Conservation (phyloP, 148 eudicot species). For the Rhododendron griersonianum region DNA sequence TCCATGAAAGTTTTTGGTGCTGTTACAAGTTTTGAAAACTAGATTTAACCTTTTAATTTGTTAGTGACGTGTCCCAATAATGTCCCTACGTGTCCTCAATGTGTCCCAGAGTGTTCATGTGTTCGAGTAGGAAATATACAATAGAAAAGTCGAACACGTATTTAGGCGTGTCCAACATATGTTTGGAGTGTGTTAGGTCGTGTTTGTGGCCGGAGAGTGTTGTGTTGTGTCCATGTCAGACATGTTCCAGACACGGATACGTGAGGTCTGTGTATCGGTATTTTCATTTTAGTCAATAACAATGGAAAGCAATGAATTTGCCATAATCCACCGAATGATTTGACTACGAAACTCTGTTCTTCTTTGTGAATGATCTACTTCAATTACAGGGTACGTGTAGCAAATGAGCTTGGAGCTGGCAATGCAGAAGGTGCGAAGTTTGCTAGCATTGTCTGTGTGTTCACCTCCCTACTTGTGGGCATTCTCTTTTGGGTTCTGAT, state of each 20-base stretch:
- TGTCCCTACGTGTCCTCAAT: not conserved
- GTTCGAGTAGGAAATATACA: not conserved
- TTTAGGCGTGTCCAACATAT: not conserved
- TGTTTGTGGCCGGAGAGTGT: not conserved
- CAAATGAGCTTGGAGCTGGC: slow-evolving; percentile 41
- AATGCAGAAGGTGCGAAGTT: slow-evolving; percentile 32
- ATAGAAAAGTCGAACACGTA: not conserved
- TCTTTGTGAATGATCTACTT: not conserved
- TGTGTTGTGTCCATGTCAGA: not conserved
- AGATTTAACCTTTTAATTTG: not conserved
- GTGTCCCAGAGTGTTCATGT: not conserved
- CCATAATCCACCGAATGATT: not conserved
- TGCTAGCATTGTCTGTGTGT: slow-evolving; percentile 20
- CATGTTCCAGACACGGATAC: not conserved
- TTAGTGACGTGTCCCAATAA: not conserved
- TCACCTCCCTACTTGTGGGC: slow-evolving; percentile 21
- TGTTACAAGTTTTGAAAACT: not conserved
- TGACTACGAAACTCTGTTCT: not conserved
- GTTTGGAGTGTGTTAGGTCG: not conserved
- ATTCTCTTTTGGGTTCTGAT: slow-evolving; percentile 12
- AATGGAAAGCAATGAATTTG: not conserved
- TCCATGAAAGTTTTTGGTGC: not conserved
- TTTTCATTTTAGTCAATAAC: not conserved
- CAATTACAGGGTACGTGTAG: slow-evolving; percentile 27
- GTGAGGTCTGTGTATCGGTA: not conserved